A percentile compares a stretch with the other conserved stretches of the same genome.
Evolutionary conservation across 1,139 yeast genomes (phyloP).

Genomic region (Candida frijolesensis): DNA sequence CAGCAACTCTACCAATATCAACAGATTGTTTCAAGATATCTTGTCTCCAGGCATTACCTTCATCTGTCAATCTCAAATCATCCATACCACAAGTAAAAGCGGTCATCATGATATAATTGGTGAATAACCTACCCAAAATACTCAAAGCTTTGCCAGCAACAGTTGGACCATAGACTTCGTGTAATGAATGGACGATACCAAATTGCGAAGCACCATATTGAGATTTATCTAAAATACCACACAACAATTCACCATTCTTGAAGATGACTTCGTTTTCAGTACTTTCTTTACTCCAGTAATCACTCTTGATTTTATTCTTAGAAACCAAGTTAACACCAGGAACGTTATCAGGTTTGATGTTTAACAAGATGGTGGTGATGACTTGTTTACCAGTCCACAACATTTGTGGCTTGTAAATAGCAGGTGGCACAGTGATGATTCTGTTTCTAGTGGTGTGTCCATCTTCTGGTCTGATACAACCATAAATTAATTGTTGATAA

Average conservation of each 20-base stretch:
- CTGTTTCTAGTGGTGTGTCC: slow-evolving; percentile 84
- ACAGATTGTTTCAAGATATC: slow-evolving; percentile 77
- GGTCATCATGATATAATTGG: slow-evolving; percentile 87
- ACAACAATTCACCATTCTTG: slow-evolving; percentile 80
- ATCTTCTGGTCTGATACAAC: slow-evolving; percentile 95
- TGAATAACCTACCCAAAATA: slow-evolving; percentile 90
- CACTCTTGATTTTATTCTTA: slow-evolving; percentile 87
- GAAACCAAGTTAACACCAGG: slow-evolving; percentile 89
- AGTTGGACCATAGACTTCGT: slow-evolving; percentile 91
- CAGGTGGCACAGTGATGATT: slow-evolving; percentile 84
- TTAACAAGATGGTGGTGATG: slow-evolving; percentile 83
- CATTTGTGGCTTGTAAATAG: slow-evolving; percentile 81
- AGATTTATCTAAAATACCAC: slow-evolving; percentile 95
- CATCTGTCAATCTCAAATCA: slow-evolving; percentile 87
- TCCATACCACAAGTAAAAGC: slow-evolving; percentile 99
- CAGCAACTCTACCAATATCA: slow-evolving; percentile 88
- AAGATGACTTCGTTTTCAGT: slow-evolving; percentile 84
- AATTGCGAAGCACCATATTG: slow-evolving; percentile 98
- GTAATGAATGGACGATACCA: slow-evolving; percentile 95
- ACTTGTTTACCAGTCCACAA: slow-evolving; percentile 99
- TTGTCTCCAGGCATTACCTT: slow-evolving; percentile 88
- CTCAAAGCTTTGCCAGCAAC: slow-evolving; percentile 89
- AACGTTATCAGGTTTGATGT: slow-evolving; percentile 81
- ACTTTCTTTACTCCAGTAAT: slow-evolving; percentile 90
- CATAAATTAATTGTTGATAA: slow-evolving; percentile 91